phyloP scores from a whole-genome alignment of 1,284 basidiomycete genomes.

The Ustilago trichophora region DNA sequence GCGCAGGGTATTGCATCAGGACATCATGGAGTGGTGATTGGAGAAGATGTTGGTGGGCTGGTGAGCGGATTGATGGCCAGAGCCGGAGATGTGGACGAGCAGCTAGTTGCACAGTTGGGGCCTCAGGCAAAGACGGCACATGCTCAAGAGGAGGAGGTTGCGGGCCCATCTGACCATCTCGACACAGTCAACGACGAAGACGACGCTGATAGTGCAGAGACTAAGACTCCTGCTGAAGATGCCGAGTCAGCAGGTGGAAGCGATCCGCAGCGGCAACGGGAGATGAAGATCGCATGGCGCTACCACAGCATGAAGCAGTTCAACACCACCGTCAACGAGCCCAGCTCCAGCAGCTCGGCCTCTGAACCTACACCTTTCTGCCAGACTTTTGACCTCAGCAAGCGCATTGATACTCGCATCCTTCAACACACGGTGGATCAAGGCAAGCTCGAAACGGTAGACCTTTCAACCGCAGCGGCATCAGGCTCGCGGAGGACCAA shows the following conservation, averaged over 20 bases:
- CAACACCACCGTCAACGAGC: conserved; percentile 77
- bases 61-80: conserved; percentile 56
- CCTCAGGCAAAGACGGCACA: neutral
- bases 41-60: conserved; percentile 69
- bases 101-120: conserved; percentile 18
- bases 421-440: conserved; percentile 38
- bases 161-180: conserved; percentile 27
- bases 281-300: conserved; percentile 77
- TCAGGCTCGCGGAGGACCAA: neutral
- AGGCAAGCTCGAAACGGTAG: conserved; percentile 22
- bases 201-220: neutral
- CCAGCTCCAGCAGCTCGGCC: conserved; percentile 3
- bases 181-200: conserved; percentile 33
- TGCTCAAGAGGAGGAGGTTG: neutral
- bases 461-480: conserved; percentile 33
- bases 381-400: conserved; percentile 77
- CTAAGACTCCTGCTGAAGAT: neutral
- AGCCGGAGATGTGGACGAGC: conserved; percentile 42
- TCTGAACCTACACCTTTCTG: conserved; percentile 71
- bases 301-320: conserved; percentile 92
- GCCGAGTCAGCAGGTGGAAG: neutral
- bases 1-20: conserved; percentile 82
- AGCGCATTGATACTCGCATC: conserved; percentile 46
- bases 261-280: conserved; percentile 20
- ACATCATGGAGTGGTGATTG: conserved; percentile 76